Base-by-base conservation (phyloP, 2,329 filamentous ascomycete genomes). In the Lasiodiplodia sp. region DNA sequence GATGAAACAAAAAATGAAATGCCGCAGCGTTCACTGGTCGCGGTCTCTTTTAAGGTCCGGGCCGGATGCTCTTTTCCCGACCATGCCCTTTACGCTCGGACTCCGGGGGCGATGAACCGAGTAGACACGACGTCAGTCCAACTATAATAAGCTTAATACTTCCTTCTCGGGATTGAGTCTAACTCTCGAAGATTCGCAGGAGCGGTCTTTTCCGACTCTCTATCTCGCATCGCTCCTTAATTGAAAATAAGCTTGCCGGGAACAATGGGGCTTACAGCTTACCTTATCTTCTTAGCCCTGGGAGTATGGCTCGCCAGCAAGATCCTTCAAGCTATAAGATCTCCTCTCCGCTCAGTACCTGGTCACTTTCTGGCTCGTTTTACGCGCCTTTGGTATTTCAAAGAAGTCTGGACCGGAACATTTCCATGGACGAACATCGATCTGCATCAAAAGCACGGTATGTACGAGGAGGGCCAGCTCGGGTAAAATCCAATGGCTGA, bases 391-490 rank as follows among this genome's bases (percentile, higher is more conserved):
- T 62, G 44, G 47, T 56, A 55, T 23, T 21, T 55, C 18, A 31
- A 38, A 16, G 37, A 60, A 38, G 37, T 37, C 10, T 62, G 57
- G 47, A 23, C 25, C 5, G 66, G 55, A 18, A 38, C 2, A 21
- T 53, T 55, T 2, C 47, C 53, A 3, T n/a, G 37, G 8, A 68
- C 66, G 11, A 77, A 82, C 38, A 75, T 82, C 67, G 66, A 71
- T 3, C 73, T 83, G 1, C 80, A 83, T 21, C 8, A 23, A 8
- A 62, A 51, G 21, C 14, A 49, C 23, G 58, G 58, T 51, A 34
- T 21, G 56, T 28, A 14, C 4, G 5, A 16, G 25, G 10, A 10
- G 1, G 6, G 0, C 11, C 14, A 3, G 11, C 14, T 23, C 14
- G 10, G 10, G 14, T 60, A 3, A 2, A 11, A 1, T 37, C 11